phyloP scores from a whole-genome alignment of 2,329 filamentous ascomycete species.

The Fusarium stilboides region DNA sequence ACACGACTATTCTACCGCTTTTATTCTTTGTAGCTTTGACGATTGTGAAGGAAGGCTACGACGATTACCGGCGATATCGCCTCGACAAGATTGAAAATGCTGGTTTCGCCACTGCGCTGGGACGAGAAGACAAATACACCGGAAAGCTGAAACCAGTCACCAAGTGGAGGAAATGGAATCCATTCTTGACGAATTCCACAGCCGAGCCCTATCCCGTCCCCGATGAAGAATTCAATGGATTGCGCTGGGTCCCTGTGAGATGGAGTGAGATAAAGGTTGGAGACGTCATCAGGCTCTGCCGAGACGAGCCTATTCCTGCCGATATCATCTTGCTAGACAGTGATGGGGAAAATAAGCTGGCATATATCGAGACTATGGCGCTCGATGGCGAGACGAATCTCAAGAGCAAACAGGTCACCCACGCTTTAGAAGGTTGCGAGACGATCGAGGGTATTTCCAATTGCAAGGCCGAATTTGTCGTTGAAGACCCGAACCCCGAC shows the following conservation, averaged over 20 bases:
- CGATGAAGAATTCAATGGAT: conserved; percentile 73
- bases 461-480: conserved; percentile 74
- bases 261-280: conserved; percentile 67
- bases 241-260: conserved; percentile 66
- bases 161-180: conserved; percentile 52
- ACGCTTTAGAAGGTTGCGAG: conserved; percentile 71
- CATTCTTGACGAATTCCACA: conserved; percentile 52
- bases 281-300: conserved; percentile 64
- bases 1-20: conserved; percentile 81
- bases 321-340: conserved; percentile 86
- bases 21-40: conserved; percentile 85
- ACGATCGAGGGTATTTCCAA: conserved; percentile 68
- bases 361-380: conserved; percentile 89
- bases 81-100: conserved; percentile 87
- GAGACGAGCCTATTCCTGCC: conserved; percentile 86
- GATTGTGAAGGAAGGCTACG: conserved; percentile 88
- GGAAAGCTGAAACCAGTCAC: conserved; percentile 46
- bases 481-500: conserved; percentile 84
- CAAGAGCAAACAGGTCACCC: conserved; percentile 80
- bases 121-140: conserved; percentile 55
- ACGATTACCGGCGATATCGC: conserved; percentile 84
- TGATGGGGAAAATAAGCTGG: conserved; percentile 81
- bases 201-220: conserved; percentile 51
- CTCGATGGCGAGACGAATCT: conserved; percentile 87
- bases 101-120: conserved; percentile 63